phyloP scores from a whole-genome alignment of 2,329 filamentous ascomycete genomes.

The Colletotrichum sp. region DNA sequence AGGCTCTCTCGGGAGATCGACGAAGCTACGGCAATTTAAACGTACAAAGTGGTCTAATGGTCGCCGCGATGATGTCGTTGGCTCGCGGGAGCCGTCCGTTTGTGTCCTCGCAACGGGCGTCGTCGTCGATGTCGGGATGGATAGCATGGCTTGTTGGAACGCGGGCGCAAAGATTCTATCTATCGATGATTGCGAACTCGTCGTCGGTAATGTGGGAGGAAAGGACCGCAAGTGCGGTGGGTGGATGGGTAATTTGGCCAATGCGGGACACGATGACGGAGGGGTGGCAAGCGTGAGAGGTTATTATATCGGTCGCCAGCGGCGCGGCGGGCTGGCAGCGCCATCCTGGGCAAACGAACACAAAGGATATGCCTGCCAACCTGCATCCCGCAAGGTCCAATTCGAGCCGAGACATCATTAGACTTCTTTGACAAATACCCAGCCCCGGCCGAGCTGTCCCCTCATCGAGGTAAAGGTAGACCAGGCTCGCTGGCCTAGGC shows the following conservation, averaged over 20 bases:
- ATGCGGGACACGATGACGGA: constrained; percentile 5
- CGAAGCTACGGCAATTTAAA: not conserved
- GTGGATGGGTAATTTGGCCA: not conserved
- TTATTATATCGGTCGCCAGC: constrained; percentile 14
- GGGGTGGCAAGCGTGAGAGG: constrained; percentile 6
- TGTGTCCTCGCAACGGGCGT: not conserved
- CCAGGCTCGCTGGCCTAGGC: not conserved
- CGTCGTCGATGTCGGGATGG: not conserved
- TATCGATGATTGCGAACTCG: not conserved
- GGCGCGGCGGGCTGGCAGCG: constrained; percentile 5
- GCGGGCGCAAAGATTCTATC: not conserved
- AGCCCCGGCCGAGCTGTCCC: not conserved
- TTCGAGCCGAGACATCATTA: constrained; percentile 19
- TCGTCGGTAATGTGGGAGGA: not conserved
- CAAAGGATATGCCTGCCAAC: constrained; percentile 20
- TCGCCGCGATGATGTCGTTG: not conserved
- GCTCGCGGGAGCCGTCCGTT: not conserved
- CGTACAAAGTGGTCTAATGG: constrained; percentile 14
- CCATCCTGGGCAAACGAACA: constrained; percentile 15
- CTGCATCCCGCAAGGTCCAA: not conserved
- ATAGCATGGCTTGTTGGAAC: not conserved
- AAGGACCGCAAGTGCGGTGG: not conserved
- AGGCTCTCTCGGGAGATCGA: constrained; percentile 9
- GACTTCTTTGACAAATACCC: constrained; percentile 22
- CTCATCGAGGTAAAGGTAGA: not conserved